Percentiles rank a stretch among this genome's conserved stretches.
Conservation (phyloP, 2,329 filamentous ascomycete species). For the Pezicula rhizophila region DNA sequence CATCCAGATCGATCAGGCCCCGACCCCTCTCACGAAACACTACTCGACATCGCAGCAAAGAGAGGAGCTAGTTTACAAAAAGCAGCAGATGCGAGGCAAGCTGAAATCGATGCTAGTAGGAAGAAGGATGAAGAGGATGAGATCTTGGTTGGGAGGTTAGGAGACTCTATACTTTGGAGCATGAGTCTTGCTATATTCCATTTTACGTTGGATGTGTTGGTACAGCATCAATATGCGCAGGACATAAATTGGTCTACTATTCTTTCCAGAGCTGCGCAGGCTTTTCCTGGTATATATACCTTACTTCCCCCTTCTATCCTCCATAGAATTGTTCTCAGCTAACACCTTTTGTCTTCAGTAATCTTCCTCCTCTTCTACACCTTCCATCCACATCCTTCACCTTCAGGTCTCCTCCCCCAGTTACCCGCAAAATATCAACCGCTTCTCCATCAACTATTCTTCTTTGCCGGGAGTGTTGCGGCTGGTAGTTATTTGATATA, state of each 20-base stretch:
- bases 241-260: constrained; percentile 54
- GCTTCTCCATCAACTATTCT: constrained; percentile 51
- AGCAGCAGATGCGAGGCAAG: constrained; percentile 22
- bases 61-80: constrained; percentile 18
- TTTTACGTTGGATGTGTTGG: constrained; percentile 72
- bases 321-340: constrained; percentile 2
- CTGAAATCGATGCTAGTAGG: constrained; percentile 15
- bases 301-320: not conserved
- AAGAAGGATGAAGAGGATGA: constrained; percentile 24
- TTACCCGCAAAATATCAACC: constrained; percentile 41
- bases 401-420: constrained; percentile 43
- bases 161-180: constrained; percentile 51
- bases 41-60: constrained; percentile 68
- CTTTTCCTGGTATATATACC: constrained; percentile 42
- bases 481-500: constrained; percentile 76
- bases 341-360: constrained; percentile 25
- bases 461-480: constrained; percentile 53
- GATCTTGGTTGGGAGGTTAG: constrained; percentile 23
- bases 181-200: constrained; percentile 65
- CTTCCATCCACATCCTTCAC: constrained; percentile 32
- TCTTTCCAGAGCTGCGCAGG: constrained; percentile 42
- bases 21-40: constrained; percentile 52
- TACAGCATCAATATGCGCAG: constrained; percentile 72
- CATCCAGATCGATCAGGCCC: constrained; percentile 64
- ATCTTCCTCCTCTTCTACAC: constrained; percentile 26